A percentile compares a stretch with the other conserved stretches of the same genome.
phyloP scores from a whole-genome alignment of 495 filamentous ascomycete genomes.

The Filosporella fistucella region DNA sequence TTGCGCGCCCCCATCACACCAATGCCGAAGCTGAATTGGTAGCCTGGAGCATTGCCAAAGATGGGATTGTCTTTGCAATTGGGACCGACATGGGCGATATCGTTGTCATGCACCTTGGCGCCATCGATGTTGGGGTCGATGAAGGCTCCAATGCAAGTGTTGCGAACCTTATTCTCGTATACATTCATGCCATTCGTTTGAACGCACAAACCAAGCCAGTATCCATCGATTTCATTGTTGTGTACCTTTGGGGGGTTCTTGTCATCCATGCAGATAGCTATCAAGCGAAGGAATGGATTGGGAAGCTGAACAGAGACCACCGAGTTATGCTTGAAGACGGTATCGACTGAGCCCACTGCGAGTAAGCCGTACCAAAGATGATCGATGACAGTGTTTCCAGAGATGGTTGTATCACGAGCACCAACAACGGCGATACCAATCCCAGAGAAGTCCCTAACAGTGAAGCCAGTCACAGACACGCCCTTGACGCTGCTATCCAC shows the following conservation, averaged over 20 bases:
- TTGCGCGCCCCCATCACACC: background rate
- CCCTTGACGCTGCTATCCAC: slow-evolving; percentile 12
- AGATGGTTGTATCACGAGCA: slow-evolving; percentile 7
- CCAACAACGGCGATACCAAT: slow-evolving; percentile 21
- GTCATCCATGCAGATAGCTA: slow-evolving; percentile 22
- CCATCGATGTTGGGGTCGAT: background rate
- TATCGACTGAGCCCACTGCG: slow-evolving; percentile 17
- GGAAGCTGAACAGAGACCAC: background rate
- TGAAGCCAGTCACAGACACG: slow-evolving; percentile 12
- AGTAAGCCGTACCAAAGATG: slow-evolving; percentile 11
- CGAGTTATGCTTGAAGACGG: slow-evolving; percentile 5
- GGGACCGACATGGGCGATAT: background rate
- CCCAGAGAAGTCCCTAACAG: slow-evolving; percentile 13
- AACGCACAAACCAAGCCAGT: slow-evolving; percentile 18
- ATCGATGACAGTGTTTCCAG: slow-evolving; percentile 8
- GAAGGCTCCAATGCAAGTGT: slow-evolving; percentile 1
- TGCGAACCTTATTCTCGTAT: slow-evolving; percentile 11
- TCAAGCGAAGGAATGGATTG: slow-evolving; percentile 1
- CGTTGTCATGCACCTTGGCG: background rate
- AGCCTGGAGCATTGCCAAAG: background rate
- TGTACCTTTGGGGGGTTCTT: slow-evolving; percentile 2
- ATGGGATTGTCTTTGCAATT: background rate
- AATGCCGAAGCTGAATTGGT: no score
- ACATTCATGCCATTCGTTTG: slow-evolving; percentile 14
- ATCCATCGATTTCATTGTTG: slow-evolving; percentile 8